A percentile compares a stretch with the other conserved stretches of the same genome.
Evolutionary conservation across 106 monocot species (phyloP).

Genomic region (Alisma plantagoaquatica): DNA sequence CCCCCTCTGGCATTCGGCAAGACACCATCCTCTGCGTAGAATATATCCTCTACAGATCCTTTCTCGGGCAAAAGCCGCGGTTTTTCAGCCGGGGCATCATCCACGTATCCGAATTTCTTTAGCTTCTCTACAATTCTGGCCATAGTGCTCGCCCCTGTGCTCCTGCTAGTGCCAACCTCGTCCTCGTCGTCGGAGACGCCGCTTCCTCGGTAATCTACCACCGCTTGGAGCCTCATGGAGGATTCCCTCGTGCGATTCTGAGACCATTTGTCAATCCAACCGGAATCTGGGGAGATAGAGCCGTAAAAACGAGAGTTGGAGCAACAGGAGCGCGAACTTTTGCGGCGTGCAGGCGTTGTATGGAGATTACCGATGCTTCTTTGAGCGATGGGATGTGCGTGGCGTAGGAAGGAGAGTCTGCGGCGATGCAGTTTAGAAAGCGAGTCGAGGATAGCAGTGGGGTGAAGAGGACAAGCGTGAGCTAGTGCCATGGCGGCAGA

Average conservation of each 20-base stretch:
- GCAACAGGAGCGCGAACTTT: neutral
- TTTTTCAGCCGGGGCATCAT: slow-evolving; percentile 19
- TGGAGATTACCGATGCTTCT: too few relatives aligned
- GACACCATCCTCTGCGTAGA: slow-evolving; percentile 74
- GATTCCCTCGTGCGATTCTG: slow-evolving; percentile 7
- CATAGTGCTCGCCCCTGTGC: slow-evolving; percentile 75
- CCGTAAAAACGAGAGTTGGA: too few relatives aligned
- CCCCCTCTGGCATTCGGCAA: slow-evolving; percentile 64
- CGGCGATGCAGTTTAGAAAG: neutral
- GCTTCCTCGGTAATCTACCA: slow-evolving; percentile 36
- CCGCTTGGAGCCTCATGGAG: slow-evolving; percentile 23
- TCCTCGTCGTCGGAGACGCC: slow-evolving; percentile 52
- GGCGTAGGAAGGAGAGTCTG: neutral
- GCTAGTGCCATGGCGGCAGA: slow-evolving; percentile 17
- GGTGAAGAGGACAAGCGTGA: slow-evolving; percentile 19
- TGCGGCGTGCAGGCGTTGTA: neutral
- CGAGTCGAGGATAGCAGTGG: slow-evolving; percentile 13
- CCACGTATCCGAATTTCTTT: slow-evolving; percentile 72
- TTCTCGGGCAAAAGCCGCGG: slow-evolving; percentile 34
- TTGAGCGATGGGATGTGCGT: neutral
- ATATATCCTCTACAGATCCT: slow-evolving; percentile 84
- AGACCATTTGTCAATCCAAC: slow-evolving; percentile 36
- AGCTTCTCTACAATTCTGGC: slow-evolving; percentile 63
- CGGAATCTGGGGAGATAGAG: too few relatives aligned
- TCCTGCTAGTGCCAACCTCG: slow-evolving; percentile 54